Percentiles rank a stretch among this genome's conserved stretches.
phyloP scores from a whole-genome alignment of 192 early-diverging fungal species.

The Chytriomyces confervae region DNA sequence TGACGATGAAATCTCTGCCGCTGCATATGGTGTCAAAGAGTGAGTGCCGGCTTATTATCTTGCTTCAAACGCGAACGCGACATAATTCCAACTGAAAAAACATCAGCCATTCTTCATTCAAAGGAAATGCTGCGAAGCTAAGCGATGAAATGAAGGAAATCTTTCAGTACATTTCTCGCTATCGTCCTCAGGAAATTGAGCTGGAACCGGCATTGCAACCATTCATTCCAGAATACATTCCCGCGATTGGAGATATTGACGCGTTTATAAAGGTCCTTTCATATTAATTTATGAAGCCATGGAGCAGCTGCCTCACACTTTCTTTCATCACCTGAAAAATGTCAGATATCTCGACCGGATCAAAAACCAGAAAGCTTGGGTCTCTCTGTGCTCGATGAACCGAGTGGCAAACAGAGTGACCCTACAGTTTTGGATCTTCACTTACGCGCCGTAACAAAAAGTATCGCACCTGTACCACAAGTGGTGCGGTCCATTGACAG shows the following conservation, averaged over 20 bases:
- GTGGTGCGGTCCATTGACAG: slow-evolving; percentile 49
- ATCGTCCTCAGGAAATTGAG: slow-evolving; percentile 61
- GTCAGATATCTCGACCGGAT: slow-evolving; percentile 58
- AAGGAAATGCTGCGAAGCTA: slow-evolving; percentile 2
- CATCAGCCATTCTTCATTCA: background rate
- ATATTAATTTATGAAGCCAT: background rate
- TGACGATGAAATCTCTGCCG: slow-evolving; percentile 28
- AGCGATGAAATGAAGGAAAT: slow-evolving; percentile 59
- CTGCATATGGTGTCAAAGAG: slow-evolving; percentile 15
- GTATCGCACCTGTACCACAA: slow-evolving; percentile 37
- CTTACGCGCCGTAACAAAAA: slow-evolving; percentile 56
- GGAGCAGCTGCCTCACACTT: background rate
- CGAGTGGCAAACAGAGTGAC: slow-evolving; percentile 55
- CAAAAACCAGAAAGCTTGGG: slow-evolving; percentile 55
- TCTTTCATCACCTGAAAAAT: background rate
- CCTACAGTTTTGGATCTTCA: slow-evolving; percentile 64
- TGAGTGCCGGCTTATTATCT: background rate
- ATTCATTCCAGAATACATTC: slow-evolving; percentile 67
- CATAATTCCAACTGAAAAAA: background rate
- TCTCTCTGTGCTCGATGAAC: slow-evolving; percentile 59
- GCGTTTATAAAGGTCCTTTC: slow-evolving; percentile 63
- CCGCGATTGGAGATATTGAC: slow-evolving; percentile 69
- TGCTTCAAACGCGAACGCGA: background rate
- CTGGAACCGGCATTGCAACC: slow-evolving; percentile 58
- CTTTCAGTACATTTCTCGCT: slow-evolving; percentile 57